These are phyloP conservation scores for Galium porrigens DNA, from an alignment of 305 asterid genomes.

Conservation along the genomic window DNA sequence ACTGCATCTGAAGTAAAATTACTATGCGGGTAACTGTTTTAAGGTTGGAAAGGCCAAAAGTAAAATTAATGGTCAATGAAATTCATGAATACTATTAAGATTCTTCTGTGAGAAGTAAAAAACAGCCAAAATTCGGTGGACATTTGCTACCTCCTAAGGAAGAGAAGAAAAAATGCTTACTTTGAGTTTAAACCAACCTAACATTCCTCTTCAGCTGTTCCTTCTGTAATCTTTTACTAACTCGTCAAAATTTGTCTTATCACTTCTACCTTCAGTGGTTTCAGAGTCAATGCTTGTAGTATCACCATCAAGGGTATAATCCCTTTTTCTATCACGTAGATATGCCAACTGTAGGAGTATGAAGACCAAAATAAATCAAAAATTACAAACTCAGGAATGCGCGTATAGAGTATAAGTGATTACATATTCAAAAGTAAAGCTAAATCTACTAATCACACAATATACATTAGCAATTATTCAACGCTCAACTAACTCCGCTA, in stretches of 20 bases:
- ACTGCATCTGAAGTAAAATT: background rate
- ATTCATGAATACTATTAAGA: background rate
- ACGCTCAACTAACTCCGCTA: too few relatives aligned
- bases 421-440: background rate
- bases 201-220: conserved; percentile 56
- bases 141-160: background rate
- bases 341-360: conserved; percentile 54
- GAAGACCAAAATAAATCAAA: conserved; percentile 15
- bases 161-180: conserved; percentile 26
- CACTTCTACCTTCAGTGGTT: conserved; percentile 39
- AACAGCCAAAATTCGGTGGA: too few relatives aligned
- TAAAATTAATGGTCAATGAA: background rate
- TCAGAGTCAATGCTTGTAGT: conserved; percentile 53
- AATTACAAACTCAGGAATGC: conserved; percentile 14
- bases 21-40: background rate
- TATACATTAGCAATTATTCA: background rate
- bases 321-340: conserved; percentile 77
- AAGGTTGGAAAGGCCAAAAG: conserved; percentile 1
- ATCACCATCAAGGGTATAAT: conserved; percentile 41
- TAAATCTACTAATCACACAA: background rate
- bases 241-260: conserved; percentile 45
- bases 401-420: background rate
- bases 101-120: background rate
- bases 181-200: conserved; percentile 71
- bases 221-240: conserved; percentile 50